phyloP scores from a whole-genome alignment of 2,329 filamentous ascomycete genomes.

The Aspergillus amoenus region DNA sequence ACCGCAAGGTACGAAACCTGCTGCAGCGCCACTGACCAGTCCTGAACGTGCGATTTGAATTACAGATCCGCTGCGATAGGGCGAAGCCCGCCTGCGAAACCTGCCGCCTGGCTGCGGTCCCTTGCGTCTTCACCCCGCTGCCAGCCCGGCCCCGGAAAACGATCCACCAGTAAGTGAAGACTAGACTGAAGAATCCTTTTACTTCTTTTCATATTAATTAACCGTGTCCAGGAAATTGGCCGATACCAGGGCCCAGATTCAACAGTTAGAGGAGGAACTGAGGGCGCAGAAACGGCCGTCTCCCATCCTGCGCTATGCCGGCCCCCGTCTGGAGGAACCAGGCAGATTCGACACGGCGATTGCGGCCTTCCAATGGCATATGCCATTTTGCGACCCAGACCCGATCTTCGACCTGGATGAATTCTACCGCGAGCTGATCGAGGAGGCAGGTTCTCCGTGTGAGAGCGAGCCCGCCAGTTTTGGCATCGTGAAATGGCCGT shows the following conservation, averaged over 20 bases:
- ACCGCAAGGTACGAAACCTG: conserved; percentile 19
- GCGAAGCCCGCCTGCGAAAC: conserved; percentile 27
- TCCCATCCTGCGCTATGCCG: neutral
- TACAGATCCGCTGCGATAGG: conserved; percentile 28
- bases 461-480: neutral
- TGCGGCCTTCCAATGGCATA: neutral
- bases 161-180: conserved; percentile 21
- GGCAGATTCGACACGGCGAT: neutral
- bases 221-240: conserved; percentile 16
- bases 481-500: conserved; percentile 17
- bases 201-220: too few species aligned
- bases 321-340: neutral
- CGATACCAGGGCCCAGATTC: conserved; percentile 18
- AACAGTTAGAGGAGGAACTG: conserved; percentile 1
- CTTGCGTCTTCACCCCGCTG: conserved; percentile 22
- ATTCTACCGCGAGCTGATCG: neutral
- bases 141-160: conserved; percentile 18
- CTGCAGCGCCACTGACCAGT: neutral
- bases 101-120: conserved; percentile 20
- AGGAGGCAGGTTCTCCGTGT: neutral
- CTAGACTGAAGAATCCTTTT: too few species aligned
- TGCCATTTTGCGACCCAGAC: neutral
- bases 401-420: neutral
- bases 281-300: neutral
- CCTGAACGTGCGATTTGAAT: too few species aligned